Evolutionary conservation across 306 rosid genomes (phyloP), one percentile per base, ranked within the genome.

Genomic region (Vigna reflexopilosa): DNA sequence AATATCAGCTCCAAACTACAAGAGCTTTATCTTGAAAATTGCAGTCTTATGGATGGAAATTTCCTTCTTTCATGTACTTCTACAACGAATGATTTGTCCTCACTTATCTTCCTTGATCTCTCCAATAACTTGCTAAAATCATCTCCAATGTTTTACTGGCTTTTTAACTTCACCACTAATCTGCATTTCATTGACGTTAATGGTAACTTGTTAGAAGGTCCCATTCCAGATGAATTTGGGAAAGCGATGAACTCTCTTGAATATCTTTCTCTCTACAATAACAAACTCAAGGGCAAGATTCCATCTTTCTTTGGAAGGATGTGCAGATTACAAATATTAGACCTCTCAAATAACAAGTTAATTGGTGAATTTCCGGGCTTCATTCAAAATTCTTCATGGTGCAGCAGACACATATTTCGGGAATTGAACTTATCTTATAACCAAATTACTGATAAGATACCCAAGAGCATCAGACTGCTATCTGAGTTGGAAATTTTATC

Each of bases 211-310:
- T 34, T 13, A 36, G 65, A 36, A 65, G 44, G 66, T 14, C 32
- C 73, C 2, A 52, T 77, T 52, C 66, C 66, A 4, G 4, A 65
- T 9, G 19, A 2, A 20, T 65, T 77, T 66, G 73, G 55, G 8
- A 66, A 77, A 20, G 24, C 1, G 4, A 65, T 65, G 73, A 51
- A 15, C 44, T 19, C 30, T 65, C 71, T 77, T 4, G 40, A 69
- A 50, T 0, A 0, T 38, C 16, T 81, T 4, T 30, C 51, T n/a
- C 1, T 0, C 0, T 0, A 0, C 32, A 0, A 22, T n/a, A 81
- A 81, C 66, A 69, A 51, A 1, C 4, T 76, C 0, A 51, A 61
- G 51, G 81, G 85, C 1, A 4, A 68, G 6, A 19, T 81, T 69
- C 77, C 80, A 2, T 0, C 19, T 20, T 81, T 2, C 13, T 0